Evolutionary conservation across 2,329 filamentous ascomycete genomes (phyloP), one percentile per base, ranked within the genome.

Genomic region (Helotiales sp.): DNA sequence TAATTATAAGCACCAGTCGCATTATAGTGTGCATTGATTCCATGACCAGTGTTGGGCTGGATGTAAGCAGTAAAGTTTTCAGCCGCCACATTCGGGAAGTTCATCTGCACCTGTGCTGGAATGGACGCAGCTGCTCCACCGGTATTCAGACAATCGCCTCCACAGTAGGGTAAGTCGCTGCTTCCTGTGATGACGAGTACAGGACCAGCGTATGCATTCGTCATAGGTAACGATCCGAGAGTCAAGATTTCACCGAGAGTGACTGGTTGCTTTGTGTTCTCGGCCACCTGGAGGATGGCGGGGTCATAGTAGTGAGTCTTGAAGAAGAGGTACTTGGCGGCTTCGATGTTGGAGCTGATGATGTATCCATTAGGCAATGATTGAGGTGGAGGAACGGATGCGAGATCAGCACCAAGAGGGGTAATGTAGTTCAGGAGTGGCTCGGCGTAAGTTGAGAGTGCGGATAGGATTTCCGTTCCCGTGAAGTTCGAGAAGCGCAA

Each of bases 211-310:
- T 82, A 84, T 0, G 67, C 60, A 53, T 71, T 79, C 17, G 58
- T 60, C 5, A 63, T 62, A 0, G 71, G 74, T 1, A 73, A 69
- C 13, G 68, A 73, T 3, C 75, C 79, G 5, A 86, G 69, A 1
- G 83, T 87, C 40, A 88, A 69, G 1, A 87, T 67, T 69, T 88
- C 85, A 24, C 83, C 85, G 0, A 79, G 65, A 0, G 84, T 79
- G 10, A 82, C 79, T 0, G 84, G 83, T 67, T 86, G 78, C n/a
- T 80, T 80, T 1, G 72, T 79, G 49, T 64, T 58, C 61, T 76
- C 77, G 1, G 78, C 76, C 9, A 73, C 67, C 0, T 76, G 65
- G 30, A 86, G 73, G 12, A 88, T 70, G 2, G 67, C 74, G 1
- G 80, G 76, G 58, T 87, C 83, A 57, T 86, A 88, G 59, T 76